Evolutionary conservation across 2,329 filamentous ascomycete species (phyloP), one percentile per base, ranked within the genome.

Genomic region (Aspergillus brunneoviolaceus): DNA sequence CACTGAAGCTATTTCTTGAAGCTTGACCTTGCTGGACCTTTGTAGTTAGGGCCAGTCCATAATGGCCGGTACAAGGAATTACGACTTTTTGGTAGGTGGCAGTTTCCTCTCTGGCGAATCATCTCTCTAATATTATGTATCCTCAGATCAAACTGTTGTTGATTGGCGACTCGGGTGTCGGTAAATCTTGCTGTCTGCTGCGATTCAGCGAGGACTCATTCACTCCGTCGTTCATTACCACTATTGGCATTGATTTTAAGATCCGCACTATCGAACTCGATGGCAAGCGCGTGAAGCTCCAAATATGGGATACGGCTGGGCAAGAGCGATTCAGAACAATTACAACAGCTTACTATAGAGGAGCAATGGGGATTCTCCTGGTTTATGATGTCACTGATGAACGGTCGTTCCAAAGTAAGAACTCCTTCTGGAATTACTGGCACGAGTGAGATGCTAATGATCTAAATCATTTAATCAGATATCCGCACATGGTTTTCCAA

Each of bases 401-500:
- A 83, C 85, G 91, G 76, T 96, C 91, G 65, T 97, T 97, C 77
- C 92, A 96, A 79, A 96, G 93, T 96, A 84, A 72, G 89, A 80
- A 62, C 42, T 25, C 9, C 23, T 21, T 29, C 48, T 21, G 21
- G 35, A 5, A 45, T 52, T 27, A 25, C 45, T 55, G 42, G 53
- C 4, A 49, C 49, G 23, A 60, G 27, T 39, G 51, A 42, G 21
- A 58, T 23, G 58, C 60, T 66, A 48, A 64, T 54, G 50, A 50
- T 63, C 50, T 61, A 47, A 25, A 59, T 57, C 57, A 45, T 67
- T 58, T 54, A 45, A 47, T 29, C 74, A 98, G 95, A 99, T 81
- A 99, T 99, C 78, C 90, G 93, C 74, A 98, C 95, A 68, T 99
- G 95, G 95, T 99, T 99, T 82, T 93, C 93, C 75, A 98, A 99